Evolutionary conservation across 768 basidiomycete species (phyloP).

Genomic region (Podaxis mareebaensis): DNA sequence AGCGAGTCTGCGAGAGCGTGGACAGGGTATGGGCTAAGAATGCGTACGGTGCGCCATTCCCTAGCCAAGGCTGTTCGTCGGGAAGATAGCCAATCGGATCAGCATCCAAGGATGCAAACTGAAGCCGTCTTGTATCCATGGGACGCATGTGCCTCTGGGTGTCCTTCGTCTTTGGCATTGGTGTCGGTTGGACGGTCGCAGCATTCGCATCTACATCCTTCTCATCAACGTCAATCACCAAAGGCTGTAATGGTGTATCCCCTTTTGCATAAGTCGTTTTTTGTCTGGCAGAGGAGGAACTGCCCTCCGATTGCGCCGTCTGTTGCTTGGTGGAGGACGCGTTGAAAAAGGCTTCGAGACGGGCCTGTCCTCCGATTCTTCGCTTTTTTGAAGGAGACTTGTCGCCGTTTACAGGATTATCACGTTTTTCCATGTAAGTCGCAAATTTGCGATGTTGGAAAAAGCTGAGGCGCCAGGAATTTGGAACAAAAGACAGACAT

Average conservation of each 20-base stretch:
- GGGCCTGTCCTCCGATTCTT: constrained; percentile 6
- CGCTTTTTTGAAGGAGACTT: constrained; percentile 10
- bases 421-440: constrained; percentile 3
- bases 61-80: constrained; percentile 43
- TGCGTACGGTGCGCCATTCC: constrained; percentile 58
- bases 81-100: constrained; percentile 52
- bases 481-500: background rate
- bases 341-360: constrained; percentile 13
- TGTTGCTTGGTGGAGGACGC: background rate
- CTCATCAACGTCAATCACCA: constrained; percentile 12
- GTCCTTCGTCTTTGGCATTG: background rate
- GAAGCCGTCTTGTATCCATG: constrained; percentile 19
- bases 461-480: background rate
- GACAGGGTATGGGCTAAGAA: constrained; percentile 69
- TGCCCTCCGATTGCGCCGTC: background rate
- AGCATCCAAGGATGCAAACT: constrained; percentile 36
- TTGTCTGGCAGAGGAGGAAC: background rate
- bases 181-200: background rate
- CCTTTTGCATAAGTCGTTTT: background rate
- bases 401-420: background rate
- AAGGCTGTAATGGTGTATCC: background rate
- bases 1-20: constrained; percentile 64
- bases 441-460: background rate
- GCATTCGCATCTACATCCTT: background rate
- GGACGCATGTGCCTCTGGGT: background rate